Evolutionary conservation across 805 yeast species (phyloP), one percentile per base, ranked within the genome.

Genomic region (Kluyveromyces starmeri): DNA sequence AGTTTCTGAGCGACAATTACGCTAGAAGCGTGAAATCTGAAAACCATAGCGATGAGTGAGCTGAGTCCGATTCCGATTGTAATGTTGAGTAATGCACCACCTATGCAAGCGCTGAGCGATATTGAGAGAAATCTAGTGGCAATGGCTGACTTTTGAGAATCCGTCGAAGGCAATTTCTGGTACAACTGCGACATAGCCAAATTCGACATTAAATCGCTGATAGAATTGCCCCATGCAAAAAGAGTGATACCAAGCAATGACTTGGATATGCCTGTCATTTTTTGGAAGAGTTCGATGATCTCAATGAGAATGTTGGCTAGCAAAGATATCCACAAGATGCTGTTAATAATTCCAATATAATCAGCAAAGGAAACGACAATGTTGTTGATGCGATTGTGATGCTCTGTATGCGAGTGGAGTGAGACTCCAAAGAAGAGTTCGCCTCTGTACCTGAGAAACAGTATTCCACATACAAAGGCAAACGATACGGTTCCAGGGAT

Each of bases 31-130:
- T 25, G 44, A 47, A 12, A 48, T 37, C 33, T 21, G 24, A 52
- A 45, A 4, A 47, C 22, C 53, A 58, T 55, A 1, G 64, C 62
- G 2, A 76, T 43, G 18, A 84, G 42, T 0, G 89, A 88, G 44
- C 83, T 80, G 2, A 80, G 50, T 0, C 97, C 96, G 41, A 92
- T 64, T 0, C 97, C 95, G 14, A 85, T 64, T 36, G 92, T 64
- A 11, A 81, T 62, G 37, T 89, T 81, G 27, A 94, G 59, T 41
- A 89, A 61, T 0, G 96, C 96, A 0, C 96, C 88, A 0, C 97
- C 98, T 46, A 88, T 74, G 51, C 97, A 88, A 0, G 97, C 96
- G 13, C 88, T 80, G 14, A 88, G 65, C 0, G 97, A 95, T 81
- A 92, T 85, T 27, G 81, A 65, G 1, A 95, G 89, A 64, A 74